Conservation (phyloP, 2,329 filamentous ascomycete genomes). For the Chaetomiaceae sp. region DNA sequence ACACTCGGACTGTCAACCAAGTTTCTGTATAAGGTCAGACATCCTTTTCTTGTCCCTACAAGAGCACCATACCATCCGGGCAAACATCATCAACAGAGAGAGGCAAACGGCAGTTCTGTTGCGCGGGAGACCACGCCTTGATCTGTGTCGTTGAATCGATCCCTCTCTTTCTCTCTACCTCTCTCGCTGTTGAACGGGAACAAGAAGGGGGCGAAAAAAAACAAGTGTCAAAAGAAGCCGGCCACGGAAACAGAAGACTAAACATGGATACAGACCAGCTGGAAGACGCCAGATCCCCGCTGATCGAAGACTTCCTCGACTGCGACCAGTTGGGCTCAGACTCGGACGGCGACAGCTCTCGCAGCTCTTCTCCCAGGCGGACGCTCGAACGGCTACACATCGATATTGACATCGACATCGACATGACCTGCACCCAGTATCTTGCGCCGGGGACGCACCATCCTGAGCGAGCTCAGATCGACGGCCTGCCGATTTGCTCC, state of each 20-base stretch:
- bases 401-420: conserved; percentile 29
- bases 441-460: conserved; percentile 25
- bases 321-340: conserved; percentile 20
- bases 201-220: no score
- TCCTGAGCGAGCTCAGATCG: conserved; percentile 18
- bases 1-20: conserved; percentile 14
- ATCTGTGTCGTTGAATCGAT: no score
- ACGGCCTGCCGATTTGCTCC: conserved; percentile 20
- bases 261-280: conserved; percentile 22
- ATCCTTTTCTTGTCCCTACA: neutral
- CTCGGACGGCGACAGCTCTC: conserved; percentile 16
- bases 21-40: conserved; percentile 16
- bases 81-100: neutral
- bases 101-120: neutral
- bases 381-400: conserved; percentile 24
- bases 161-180: neutral
- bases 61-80: neutral
- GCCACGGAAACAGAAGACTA: neutral
- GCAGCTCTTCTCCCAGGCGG: conserved; percentile 13
- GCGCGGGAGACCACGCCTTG: no score
- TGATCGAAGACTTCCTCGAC: conserved; percentile 23
- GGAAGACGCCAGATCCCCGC: conserved; percentile 15
- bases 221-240: neutral
- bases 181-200: no score
- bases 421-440: conserved; percentile 29